Base-by-base conservation (phyloP, 1,284 basidiomycete genomes). In the Trametes sp. region DNA sequence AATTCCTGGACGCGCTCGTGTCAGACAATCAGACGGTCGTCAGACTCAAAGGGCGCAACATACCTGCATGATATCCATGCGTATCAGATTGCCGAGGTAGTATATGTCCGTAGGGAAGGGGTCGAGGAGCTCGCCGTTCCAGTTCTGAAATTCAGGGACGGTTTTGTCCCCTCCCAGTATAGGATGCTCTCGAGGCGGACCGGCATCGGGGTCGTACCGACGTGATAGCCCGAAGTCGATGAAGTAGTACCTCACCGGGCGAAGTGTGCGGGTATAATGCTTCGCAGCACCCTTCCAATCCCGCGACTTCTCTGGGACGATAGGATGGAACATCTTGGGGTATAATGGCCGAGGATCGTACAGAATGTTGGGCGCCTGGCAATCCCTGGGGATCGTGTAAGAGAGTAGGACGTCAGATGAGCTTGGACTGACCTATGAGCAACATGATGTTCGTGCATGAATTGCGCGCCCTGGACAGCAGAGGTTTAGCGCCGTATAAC, bases 341-440 rank as follows among this genome's bases (percentile, higher is more conserved):
- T 72, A 73, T 45, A 75, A 63, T 21, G 63, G 54, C 19, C 49
- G 52, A 0, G 75, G 70, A 54, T 80, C 78, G 58, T 78, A 70
- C 76, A 80, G 21, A 28, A 80, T 70, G 57, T 81, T 80, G 19
- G 67, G 48, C 6, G 29, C 14, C 35, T 74, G 73, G 44, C 74
- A 75, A 55, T 84, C 81, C 2, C 82, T 83, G 23, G 4, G 1
- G 14, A 14, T 26, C 16, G 13, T 53, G 36, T 19, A 23, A 23
- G 24, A 33, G 7, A 8, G 16, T 4, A 26, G 42, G n/a, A 28
- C 1, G 5, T 21, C 3, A 7, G 10, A n/a, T 13, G 14, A 33
- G 31, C 31, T 33, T 14, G 24, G 13, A 58, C 57, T 1, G 26
- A 69, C 70, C 66, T 61, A 53, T 70, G 69, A 23, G 70, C 66